A percentile compares a stretch with the other conserved stretches of the same genome.
phyloP scores from a whole-genome alignment of 257 asterid genomes.

The Buddleja alternifolia region DNA sequence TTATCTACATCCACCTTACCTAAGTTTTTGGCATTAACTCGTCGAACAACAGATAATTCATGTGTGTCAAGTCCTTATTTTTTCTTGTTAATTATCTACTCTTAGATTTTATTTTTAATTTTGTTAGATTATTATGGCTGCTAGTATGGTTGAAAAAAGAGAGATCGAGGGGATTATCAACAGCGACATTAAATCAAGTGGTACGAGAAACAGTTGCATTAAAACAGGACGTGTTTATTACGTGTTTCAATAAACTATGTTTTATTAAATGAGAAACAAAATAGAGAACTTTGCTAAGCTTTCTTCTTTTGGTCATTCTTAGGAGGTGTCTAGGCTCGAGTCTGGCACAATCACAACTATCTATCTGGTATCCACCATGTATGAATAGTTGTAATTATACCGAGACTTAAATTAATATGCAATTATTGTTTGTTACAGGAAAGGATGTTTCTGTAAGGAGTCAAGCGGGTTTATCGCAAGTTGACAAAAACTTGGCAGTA shows the following conservation, averaged over 20 bases:
- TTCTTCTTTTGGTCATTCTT: too few species aligned
- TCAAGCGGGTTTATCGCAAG: constrained; percentile 32
- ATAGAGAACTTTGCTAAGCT: too few species aligned
- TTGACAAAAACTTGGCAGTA: constrained; percentile 36
- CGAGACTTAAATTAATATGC: neutral
- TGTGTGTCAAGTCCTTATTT: constrained; percentile 2
- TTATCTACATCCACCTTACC: too few species aligned
- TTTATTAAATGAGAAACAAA: too few species aligned
- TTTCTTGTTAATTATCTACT: neutral
- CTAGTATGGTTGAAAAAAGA: constrained; percentile 79
- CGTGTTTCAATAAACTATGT: constrained; percentile 29
- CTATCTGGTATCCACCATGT: neutral
- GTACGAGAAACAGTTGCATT: constrained; percentile 82
- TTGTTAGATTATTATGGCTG: constrained; percentile 73
- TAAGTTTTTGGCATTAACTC: neutral
- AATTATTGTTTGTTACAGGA: constrained; percentile 43
- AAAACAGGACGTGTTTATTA: constrained; percentile 92
- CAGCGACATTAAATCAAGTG: constrained; percentile 83
- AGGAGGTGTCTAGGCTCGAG: too few species aligned
- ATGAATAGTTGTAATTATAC: neutral
- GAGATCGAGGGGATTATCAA: constrained; percentile 89
- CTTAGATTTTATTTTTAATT: constrained; percentile 5
- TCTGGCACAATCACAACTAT: too few species aligned
- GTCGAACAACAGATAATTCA: neutral
- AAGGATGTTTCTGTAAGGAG: constrained; percentile 40